These are phyloP conservation scores for Fraxinus floribunda DNA, from an alignment of 305 asterid genomes.

Conservation along the genomic window DNA sequence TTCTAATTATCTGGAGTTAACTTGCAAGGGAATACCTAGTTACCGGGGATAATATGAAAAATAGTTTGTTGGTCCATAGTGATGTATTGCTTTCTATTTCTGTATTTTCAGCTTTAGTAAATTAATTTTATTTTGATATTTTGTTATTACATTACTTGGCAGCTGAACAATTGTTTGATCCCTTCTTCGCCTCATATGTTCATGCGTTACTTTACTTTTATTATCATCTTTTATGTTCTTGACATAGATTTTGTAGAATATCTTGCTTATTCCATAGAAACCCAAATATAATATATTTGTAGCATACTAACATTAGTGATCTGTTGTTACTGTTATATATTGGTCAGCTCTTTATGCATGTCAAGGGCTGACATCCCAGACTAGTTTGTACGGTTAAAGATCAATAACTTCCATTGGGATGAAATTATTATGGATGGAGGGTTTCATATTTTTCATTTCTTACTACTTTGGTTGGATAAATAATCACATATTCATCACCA, in stretches of 20 bases:
- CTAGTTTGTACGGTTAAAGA: not conserved
- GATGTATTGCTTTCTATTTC: not conserved
- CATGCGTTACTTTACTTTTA: conserved; percentile 2
- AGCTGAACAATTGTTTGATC: conserved; percentile 1
- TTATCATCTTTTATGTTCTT: not conserved
- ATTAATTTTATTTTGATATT: conserved; percentile 1
- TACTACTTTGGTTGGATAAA: not conserved
- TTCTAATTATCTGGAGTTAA: not conserved
- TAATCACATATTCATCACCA: not conserved
- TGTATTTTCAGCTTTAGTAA: conserved; percentile 4
- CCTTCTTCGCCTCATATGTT: conserved; percentile 10
- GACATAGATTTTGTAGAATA: not conserved
- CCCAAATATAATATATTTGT: not conserved
- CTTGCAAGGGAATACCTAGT: not conserved
- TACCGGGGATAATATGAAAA: not conserved
- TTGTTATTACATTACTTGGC: not conserved
- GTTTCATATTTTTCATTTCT: not conserved
- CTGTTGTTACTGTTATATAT: not conserved
- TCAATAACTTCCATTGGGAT: not conserved
- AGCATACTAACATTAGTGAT: not conserved
- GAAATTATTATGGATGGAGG: not conserved
- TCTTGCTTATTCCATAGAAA: not conserved
- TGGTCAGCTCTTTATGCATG: not conserved
- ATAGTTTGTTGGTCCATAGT: not conserved
- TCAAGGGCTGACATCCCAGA: not conserved